Base-by-base conservation (phyloP, 1,284 basidiomycete genomes). In the Taiwanofungus camphoratus region DNA sequence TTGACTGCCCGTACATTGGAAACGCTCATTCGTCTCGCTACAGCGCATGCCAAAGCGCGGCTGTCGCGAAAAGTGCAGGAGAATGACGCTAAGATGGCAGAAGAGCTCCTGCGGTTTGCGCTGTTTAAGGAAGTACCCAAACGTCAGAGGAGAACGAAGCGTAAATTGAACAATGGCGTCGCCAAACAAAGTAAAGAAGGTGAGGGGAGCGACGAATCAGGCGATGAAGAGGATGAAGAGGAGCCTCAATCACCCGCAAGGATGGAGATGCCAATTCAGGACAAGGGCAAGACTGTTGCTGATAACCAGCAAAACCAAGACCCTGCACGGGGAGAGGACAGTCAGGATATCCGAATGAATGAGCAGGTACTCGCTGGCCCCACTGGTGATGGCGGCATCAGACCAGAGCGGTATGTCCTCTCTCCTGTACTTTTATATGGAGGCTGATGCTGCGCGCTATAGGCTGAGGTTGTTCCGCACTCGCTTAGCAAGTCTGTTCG, bases 1-100 rank as follows among this genome's bases (percentile, higher is more conserved):
- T 71, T 99, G 51, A 99, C 96, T 1, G 95, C 96, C 12, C 93
- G 96, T 79, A 98, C 96, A 5, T 82, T 99, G 45, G 96, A 99
- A 68, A 99, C 96, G 1, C 76, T 99, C 34, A 99, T 99, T 63
- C 96, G 96, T 75, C 78, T 99, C 12, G 81, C 96, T 5, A 99
- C 95, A 13, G 96, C 96, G 0, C 96, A 99, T 63, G 96, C 96
- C 48, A 99, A 99, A 68, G 82, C 93, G 11, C 83, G 95, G 16
- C 74, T 99, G 3, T 94, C 93, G 13, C 52, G 76, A 33, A 87
- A 85, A 51, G 92, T 99, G 16, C 85, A 91, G 56, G 80, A 88
- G 60, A 70, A 73, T 4, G 96, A 99, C 66, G 95, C 96, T 9
- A 77, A 78, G 58, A 84, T 87, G 23, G 96, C 95, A 2, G 94